Evolutionary conservation across 2,329 filamentous ascomycete species (phyloP).

Genomic region (Penicillium sclerotiorum): DNA sequence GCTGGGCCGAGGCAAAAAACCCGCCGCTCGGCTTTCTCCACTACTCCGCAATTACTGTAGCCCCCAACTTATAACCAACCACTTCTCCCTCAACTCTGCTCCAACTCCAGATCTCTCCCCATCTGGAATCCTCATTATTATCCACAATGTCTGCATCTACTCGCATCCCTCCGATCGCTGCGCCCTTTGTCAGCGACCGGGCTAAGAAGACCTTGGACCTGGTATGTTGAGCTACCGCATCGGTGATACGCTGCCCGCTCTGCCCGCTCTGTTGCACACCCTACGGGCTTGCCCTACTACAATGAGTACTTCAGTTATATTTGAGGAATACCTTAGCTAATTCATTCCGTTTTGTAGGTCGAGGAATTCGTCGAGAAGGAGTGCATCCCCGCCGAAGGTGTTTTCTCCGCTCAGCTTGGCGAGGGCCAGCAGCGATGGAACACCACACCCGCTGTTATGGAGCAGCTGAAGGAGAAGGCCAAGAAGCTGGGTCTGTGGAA

Average conservation of each 20-base stretch:
- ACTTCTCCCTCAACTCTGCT: neutral
- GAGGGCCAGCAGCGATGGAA: constrained; percentile 77
- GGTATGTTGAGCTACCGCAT: constrained; percentile 40
- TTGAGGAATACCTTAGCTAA: constrained; percentile 9
- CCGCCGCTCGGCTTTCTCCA: constrained; percentile 34
- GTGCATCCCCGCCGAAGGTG: constrained; percentile 81
- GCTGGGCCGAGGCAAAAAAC: constrained; percentile 31
- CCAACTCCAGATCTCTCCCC: neutral
- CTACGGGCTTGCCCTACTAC: no score
- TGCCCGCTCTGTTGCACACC: no score
- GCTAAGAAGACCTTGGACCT: constrained; percentile 83
- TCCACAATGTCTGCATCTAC: constrained; percentile 51
- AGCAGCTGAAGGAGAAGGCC: constrained; percentile 86
- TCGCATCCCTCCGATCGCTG: constrained; percentile 61
- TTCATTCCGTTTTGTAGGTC: constrained; percentile 55
- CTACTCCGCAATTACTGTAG: constrained; percentile 29
- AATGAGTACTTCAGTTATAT: no score
- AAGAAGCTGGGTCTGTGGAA: constrained; percentile 90
- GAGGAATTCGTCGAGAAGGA: constrained; percentile 97
- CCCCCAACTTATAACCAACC: constrained; percentile 22
- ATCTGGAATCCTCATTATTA: constrained; percentile 4
- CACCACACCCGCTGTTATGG: constrained; percentile 76
- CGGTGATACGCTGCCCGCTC: no score
- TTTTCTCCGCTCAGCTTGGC: constrained; percentile 79
- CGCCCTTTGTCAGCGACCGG: constrained; percentile 74